Conservation (phyloP, 2,329 filamentous ascomycete species). For the Juglanconis sp. region DNA sequence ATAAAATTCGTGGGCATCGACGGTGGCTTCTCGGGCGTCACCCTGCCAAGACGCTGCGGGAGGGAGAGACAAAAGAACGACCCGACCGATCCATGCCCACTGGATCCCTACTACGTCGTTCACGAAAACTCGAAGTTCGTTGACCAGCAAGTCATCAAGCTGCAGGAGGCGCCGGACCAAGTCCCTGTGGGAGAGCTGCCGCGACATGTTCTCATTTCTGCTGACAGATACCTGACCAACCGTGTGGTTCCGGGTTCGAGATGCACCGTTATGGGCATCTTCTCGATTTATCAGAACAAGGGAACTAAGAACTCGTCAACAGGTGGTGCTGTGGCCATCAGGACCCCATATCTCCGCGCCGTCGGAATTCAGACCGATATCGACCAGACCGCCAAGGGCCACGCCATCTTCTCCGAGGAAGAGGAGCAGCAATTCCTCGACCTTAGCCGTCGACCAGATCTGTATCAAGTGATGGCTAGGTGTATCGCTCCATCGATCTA, state of each 20-base stretch:
- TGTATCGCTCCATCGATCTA: conserved; percentile 98
- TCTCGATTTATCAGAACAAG: conserved; percentile 96
- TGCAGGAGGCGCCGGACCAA: conserved; percentile 95
- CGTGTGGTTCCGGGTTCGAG: conserved; percentile 91
- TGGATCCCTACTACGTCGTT: conserved; percentile 93
- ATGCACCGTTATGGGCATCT: conserved; percentile 94
- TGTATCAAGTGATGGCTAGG: conserved; percentile 86
- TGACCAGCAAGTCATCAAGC: conserved; percentile 95
- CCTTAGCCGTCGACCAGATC: conserved; percentile 82
- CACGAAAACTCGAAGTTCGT: conserved; percentile 95
- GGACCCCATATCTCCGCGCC: conserved; percentile 89
- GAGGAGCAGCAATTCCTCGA: conserved; percentile 96
- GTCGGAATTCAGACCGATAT: conserved; percentile 89
- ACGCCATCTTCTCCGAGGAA: conserved; percentile 82
- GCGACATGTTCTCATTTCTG: conserved; percentile 89
- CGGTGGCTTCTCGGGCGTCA: conserved; percentile 84
- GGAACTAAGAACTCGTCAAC: conserved; percentile 71
- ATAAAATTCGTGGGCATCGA: conserved; percentile 67
- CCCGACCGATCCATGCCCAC: conserved; percentile 70
- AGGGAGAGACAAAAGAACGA: conserved; percentile 64
- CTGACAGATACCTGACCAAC: conserved; percentile 94
- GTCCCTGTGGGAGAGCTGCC: conserved; percentile 96
- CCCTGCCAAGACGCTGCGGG: conserved; percentile 75
- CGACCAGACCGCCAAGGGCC: conserved; percentile 84
- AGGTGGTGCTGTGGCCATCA: conserved; percentile 84